Evolutionary conservation across 164 flowering plant species (phyloP).

Genomic region (Magnolia kwangsiensis): DNA sequence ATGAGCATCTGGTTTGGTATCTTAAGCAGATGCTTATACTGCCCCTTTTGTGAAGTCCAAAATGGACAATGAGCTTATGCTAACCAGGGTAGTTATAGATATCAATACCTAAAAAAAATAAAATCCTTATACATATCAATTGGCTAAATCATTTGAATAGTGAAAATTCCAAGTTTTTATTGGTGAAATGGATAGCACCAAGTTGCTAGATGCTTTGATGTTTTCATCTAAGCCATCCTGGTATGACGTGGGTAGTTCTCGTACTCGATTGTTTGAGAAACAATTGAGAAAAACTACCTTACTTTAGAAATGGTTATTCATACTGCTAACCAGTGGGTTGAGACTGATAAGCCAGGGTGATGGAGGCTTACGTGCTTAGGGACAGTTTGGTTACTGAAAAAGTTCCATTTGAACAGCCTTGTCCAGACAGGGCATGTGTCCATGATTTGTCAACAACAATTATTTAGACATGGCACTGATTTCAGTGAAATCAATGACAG

Average conservation of each 20-base stretch:
- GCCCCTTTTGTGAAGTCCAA: neutral
- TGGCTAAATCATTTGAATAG: neutral
- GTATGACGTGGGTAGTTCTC: neutral
- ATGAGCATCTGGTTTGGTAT: neutral
- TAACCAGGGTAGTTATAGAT: neutral
- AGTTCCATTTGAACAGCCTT: too few relatives aligned
- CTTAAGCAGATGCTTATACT: neutral
- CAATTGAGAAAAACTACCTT: neutral
- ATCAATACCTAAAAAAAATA: too few relatives aligned
- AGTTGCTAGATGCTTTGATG: too few relatives aligned
- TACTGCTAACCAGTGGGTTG: neutral
- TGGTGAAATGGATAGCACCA: too few relatives aligned
- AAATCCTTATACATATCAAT: too few relatives aligned
- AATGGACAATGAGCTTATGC: neutral
- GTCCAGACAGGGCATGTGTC: too few relatives aligned
- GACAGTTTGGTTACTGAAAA: too few relatives aligned
- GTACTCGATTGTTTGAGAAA: neutral
- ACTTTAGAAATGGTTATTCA: neutral
- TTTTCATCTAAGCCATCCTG: too few relatives aligned
- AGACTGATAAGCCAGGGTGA: neutral
- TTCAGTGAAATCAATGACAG: too few relatives aligned
- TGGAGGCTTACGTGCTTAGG: neutral
- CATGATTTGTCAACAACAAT: too few relatives aligned
- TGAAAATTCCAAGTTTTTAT: neutral
- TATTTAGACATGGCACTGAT: too few relatives aligned